A percentile compares a stretch with the other conserved stretches of the same genome.
These are phyloP conservation scores for Kwoniella newhampshirensis DNA, from an alignment of 768 basidiomycete genomes.

Conservation along the genomic window DNA sequence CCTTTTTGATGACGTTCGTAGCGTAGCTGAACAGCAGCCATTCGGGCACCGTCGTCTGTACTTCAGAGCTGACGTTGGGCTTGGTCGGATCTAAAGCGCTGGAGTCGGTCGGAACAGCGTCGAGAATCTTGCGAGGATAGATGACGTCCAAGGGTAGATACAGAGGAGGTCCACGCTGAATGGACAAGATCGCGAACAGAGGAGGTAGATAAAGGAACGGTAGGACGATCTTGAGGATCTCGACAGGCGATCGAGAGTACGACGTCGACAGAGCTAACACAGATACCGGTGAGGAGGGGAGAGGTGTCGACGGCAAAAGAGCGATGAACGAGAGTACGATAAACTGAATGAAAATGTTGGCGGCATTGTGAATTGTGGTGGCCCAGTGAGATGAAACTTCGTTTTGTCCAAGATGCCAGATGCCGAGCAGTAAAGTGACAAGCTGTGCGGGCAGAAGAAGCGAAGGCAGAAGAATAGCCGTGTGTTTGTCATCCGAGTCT, in stretches of 20 bases:
- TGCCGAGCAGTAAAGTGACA: conserved; percentile 57
- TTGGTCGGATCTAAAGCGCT: conserved; percentile 54
- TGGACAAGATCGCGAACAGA: conserved; percentile 57
- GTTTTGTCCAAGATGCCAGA: conserved; percentile 59
- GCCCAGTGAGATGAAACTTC: conserved; percentile 55
- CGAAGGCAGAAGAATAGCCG: conserved; percentile 27
- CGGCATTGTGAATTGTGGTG: conserved; percentile 64
- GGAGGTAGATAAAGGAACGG: conserved; percentile 50
- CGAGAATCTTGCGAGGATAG: conserved; percentile 59
- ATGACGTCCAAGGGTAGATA: conserved; percentile 72
- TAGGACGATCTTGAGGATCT: conserved; percentile 22
- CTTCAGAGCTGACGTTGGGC: conserved; percentile 71
- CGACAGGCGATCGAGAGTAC: conserved; percentile 6
- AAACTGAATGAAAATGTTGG: conserved; percentile 34
- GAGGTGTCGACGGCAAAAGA: conserved; percentile 35
- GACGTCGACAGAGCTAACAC: conserved; percentile 22
- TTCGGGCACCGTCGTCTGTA: conserved; percentile 52
- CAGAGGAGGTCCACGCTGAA: conserved; percentile 71
- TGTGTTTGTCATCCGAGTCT: conserved; percentile 10
- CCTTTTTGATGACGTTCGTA: conserved; percentile 81
- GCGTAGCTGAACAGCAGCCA: conserved; percentile 80
- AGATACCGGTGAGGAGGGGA: conserved; percentile 29
- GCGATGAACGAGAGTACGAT: conserved; percentile 33
- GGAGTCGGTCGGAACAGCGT: conserved; percentile 28
- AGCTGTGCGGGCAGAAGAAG: conserved; percentile 37